A percentile compares a stretch with the other conserved stretches of the same genome.
These are phyloP conservation scores for Fusarium sp. DNA, from an alignment of 2,329 filamentous ascomycete genomes.

Conservation along the genomic window DNA sequence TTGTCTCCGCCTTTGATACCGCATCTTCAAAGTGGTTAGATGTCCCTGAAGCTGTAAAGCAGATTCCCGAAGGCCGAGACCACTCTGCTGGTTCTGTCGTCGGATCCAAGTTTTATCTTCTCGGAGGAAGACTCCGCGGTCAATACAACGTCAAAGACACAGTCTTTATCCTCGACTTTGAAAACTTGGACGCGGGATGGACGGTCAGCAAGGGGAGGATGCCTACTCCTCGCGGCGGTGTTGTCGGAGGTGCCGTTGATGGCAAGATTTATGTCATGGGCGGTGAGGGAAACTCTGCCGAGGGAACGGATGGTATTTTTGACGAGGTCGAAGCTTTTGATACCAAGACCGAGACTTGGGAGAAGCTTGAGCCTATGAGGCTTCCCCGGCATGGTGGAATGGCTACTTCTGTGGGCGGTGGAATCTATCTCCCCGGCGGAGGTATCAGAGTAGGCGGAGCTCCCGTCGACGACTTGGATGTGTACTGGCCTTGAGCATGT, in stretches of 20 bases:
- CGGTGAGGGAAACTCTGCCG: constrained; percentile 54
- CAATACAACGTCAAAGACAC: constrained; percentile 53
- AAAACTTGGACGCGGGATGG: constrained; percentile 49
- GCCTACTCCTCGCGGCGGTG: constrained; percentile 57
- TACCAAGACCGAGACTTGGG: constrained; percentile 48
- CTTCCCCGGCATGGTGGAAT: constrained; percentile 55
- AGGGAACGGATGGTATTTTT: constrained; percentile 45
- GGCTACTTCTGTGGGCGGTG: constrained; percentile 47
- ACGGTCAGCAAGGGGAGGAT: constrained; percentile 47
- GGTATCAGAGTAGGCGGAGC: constrained; percentile 43
- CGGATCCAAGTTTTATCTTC: constrained; percentile 53
- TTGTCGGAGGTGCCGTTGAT: constrained; percentile 49
- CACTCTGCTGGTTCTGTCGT: constrained; percentile 53
- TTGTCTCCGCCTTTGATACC: constrained; percentile 53
- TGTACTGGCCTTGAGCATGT: constrained; percentile 31
- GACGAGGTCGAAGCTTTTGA: constrained; percentile 52
- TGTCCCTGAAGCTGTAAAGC: constrained; percentile 43
- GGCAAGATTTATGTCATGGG: constrained; percentile 54
- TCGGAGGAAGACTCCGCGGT: constrained; percentile 53
- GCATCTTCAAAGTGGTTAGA: constrained; percentile 45
- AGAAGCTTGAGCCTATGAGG: constrained; percentile 45
- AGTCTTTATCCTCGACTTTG: constrained; percentile 55
- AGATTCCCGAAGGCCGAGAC: constrained; percentile 54
- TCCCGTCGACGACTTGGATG: constrained; percentile 34
- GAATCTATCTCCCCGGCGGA: constrained; percentile 56